Conservation (phyloP, 2,329 filamentous ascomycete genomes). For the Huntiella bhutanensis region DNA sequence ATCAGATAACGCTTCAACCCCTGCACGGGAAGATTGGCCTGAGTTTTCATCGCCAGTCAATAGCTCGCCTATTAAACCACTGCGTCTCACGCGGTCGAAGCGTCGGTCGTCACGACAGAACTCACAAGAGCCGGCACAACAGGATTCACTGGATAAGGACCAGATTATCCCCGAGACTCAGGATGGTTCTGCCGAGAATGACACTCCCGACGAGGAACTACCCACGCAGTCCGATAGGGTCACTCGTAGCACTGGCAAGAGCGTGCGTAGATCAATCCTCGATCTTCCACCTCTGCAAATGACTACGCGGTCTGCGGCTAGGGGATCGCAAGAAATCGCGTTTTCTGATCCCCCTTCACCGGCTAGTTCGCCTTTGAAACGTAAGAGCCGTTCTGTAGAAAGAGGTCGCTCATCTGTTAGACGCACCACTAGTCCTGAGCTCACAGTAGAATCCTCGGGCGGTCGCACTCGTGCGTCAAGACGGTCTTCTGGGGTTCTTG, state of each 20-base stretch:
- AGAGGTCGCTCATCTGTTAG: not conserved
- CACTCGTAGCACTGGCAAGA: not conserved
- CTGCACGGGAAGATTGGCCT: constrained; percentile 26
- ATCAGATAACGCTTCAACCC: constrained; percentile 27
- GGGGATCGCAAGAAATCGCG: not conserved
- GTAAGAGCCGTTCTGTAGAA: not conserved
- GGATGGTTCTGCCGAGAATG: not conserved
- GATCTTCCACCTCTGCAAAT: constrained; percentile 8
- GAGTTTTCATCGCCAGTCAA: constrained; percentile 33
- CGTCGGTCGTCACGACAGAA: not conserved
- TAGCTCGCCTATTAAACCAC: constrained; percentile 25
- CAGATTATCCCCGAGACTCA: not conserved
- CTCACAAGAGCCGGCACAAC: not conserved
- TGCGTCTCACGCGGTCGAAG: constrained; percentile 7
- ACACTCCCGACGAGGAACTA: not conserved
- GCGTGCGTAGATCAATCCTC: not conserved
- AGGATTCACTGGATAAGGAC: not conserved
- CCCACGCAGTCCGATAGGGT: not conserved
- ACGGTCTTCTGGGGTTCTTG: too few relatives aligned
- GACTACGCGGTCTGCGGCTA: constrained; percentile 7
- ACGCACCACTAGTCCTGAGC: not conserved
- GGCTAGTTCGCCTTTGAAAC: constrained; percentile 3
- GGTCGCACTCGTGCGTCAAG: too few relatives aligned
- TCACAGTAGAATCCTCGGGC: not conserved
- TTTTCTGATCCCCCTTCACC: constrained; percentile 3